phyloP scores from a whole-genome alignment of 192 early-diverging fungal species.

The Coemansia aciculifera region DNA sequence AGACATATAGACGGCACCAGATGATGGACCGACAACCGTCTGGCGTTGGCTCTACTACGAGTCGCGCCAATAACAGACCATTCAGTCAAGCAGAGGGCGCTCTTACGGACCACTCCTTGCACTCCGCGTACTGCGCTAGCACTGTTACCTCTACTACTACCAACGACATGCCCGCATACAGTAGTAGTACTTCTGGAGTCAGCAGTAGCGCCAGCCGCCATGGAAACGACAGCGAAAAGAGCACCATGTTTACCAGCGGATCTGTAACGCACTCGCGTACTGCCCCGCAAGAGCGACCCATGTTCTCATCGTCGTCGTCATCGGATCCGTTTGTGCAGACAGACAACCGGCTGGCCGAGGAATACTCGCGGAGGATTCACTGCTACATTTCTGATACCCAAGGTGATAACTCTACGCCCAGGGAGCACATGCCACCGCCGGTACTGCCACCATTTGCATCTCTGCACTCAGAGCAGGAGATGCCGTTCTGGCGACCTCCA shows the following conservation, averaged over 20 bases:
- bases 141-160: not conserved
- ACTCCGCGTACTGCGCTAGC: slow-evolving; percentile 1
- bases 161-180: not conserved
- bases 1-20: not conserved
- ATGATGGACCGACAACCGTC: slow-evolving; percentile 2
- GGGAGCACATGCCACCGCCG: slow-evolving; percentile 33
- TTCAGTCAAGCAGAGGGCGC: not conserved
- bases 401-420: slow-evolving; percentile 7
- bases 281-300: slow-evolving; percentile 11
- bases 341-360: slow-evolving; percentile 29
- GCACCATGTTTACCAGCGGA: not conserved
- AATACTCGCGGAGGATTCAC: slow-evolving; percentile 39
- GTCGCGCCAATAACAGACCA: not conserved
- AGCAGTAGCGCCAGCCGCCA: slow-evolving; percentile 9
- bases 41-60: not conserved
- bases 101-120: not conserved
- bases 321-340: slow-evolving; percentile 31
- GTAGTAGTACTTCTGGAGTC: not conserved
- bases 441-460: slow-evolving; percentile 25
- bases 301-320: slow-evolving; percentile 13
- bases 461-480: slow-evolving; percentile 12
- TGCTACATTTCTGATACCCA: slow-evolving; percentile 43
- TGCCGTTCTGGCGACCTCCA: slow-evolving; percentile 57
- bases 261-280: slow-evolving; percentile 13
- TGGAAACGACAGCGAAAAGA: slow-evolving; percentile 7